Percentiles rank a stretch among this genome's conserved stretches.
phyloP scores from a whole-genome alignment of 2,329 filamentous ascomycete species.

The Cladosporium sp. region DNA sequence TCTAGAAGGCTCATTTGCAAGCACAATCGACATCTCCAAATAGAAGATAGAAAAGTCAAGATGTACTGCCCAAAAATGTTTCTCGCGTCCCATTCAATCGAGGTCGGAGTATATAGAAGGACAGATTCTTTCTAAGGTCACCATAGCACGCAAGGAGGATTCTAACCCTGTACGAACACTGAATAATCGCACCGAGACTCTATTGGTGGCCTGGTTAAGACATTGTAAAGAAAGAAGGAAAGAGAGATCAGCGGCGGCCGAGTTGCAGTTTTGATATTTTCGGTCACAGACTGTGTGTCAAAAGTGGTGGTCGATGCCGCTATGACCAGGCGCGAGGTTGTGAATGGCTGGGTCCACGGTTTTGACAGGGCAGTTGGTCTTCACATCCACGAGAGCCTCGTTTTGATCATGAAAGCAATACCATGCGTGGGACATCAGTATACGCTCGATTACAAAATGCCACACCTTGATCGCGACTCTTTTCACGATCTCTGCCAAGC shows the following conservation, averaged over 20 bases:
- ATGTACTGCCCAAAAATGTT: constrained; percentile 45
- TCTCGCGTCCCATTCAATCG: constrained; percentile 47
- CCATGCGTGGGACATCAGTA: background rate
- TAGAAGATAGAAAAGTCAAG: background rate
- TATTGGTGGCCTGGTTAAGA: constrained; percentile 87
- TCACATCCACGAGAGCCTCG: background rate
- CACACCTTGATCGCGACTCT: background rate
- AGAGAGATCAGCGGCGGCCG: constrained; percentile 23
- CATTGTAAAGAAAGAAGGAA: constrained; percentile 64
- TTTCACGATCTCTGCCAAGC: background rate
- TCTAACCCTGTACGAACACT: constrained; percentile 85
- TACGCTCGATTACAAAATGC: background rate
- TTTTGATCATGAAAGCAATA: background rate
- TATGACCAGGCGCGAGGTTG: background rate
- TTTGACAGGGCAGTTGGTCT: background rate
- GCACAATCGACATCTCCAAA: background rate
- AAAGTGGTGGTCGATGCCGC: background rate
- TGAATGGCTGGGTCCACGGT: background rate
- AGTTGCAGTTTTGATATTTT: constrained; percentile 16
- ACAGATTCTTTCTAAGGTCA: constrained; percentile 77
- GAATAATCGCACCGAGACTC: constrained; percentile 97
- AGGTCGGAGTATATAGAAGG: constrained; percentile 60
- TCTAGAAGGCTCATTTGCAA: background rate
- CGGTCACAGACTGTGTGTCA: background rate
- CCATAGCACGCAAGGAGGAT: constrained; percentile 95